phyloP scores from a whole-genome alignment of 768 basidiomycete species.

The Tulasnella sp. region DNA sequence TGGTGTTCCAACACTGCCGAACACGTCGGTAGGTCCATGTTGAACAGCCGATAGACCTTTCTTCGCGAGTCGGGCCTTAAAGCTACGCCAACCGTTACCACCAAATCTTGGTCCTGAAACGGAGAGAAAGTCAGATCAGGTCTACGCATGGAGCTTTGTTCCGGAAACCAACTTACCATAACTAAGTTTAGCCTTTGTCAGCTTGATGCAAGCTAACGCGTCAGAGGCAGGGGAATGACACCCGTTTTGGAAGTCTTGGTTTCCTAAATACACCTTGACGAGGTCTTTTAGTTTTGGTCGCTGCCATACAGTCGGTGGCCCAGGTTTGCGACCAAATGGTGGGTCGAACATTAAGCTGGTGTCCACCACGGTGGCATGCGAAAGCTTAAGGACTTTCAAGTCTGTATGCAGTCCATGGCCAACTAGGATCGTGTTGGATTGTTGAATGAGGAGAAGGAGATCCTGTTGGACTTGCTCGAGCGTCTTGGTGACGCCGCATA shows the following conservation, averaged over 20 bases:
- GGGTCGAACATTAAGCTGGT: slow-evolving; percentile 1
- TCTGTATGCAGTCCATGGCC: neutral
- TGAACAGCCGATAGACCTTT: too few species aligned
- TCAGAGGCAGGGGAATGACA: neutral
- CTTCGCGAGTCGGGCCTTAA: neutral
- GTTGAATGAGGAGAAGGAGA: neutral
- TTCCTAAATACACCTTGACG: neutral
- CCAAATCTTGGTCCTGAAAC: neutral
- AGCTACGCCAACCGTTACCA: neutral
- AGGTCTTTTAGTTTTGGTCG: neutral
- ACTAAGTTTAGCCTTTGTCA: neutral
- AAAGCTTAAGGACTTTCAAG: slow-evolving; percentile 5
- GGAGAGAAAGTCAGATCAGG: too few species aligned
- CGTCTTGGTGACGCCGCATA: neutral
- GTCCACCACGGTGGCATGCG: slow-evolving; percentile 7
- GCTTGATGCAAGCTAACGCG: neutral
- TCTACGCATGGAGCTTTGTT: neutral
- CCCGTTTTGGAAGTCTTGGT: neutral
- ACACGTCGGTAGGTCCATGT: neutral
- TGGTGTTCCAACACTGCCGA: too few species aligned
- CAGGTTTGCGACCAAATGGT: neutral
- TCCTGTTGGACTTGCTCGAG: neutral
- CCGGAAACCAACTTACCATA: neutral
- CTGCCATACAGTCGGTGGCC: neutral
- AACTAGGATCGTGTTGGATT: slow-evolving; percentile 14